Percentiles rank a stretch among this genome's conserved stretches.
phyloP scores from a whole-genome alignment of 148 eudicot species.

The Dianthus caryophyllus region DNA sequence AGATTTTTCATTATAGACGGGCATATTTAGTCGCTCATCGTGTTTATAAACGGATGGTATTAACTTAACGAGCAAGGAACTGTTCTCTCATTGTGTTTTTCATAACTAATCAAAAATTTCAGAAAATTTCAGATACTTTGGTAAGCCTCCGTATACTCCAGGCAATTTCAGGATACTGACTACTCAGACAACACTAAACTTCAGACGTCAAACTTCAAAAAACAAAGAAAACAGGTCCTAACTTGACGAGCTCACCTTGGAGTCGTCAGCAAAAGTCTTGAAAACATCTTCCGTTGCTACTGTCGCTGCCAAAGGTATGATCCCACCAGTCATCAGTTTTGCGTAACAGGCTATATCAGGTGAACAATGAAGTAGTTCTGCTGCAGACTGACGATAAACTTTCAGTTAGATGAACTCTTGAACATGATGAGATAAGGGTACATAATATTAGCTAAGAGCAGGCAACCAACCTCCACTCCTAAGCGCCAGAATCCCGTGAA shows the following conservation, averaged over 20 bases:
- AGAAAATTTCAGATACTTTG: no score
- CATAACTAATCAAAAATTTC: no score
- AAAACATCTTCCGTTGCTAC: slow-evolving; percentile 78
- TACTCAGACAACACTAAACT: no score
- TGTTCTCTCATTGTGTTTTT: no score
- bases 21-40: no score
- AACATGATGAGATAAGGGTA: background rate
- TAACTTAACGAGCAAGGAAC: no score
- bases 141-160: no score
- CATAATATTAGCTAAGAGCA: background rate
- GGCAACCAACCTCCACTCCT: slow-evolving; percentile 81
- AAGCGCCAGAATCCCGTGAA: slow-evolving; percentile 99
- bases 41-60: background rate
- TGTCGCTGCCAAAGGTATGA: slow-evolving; percentile 89
- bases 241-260: slow-evolving; percentile 52
- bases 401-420: slow-evolving; percentile 12
- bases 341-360: slow-evolving; percentile 96
- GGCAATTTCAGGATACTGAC: no score
- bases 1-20: no score
- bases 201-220: no score
- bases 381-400: slow-evolving; percentile 64
- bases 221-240: background rate
- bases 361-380: slow-evolving; percentile 73
- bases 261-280: slow-evolving; percentile 67
- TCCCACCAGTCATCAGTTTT: slow-evolving; percentile 94